These are phyloP conservation scores for Quercus parvula DNA, from an alignment of 306 rosid species.

Conservation along the genomic window DNA sequence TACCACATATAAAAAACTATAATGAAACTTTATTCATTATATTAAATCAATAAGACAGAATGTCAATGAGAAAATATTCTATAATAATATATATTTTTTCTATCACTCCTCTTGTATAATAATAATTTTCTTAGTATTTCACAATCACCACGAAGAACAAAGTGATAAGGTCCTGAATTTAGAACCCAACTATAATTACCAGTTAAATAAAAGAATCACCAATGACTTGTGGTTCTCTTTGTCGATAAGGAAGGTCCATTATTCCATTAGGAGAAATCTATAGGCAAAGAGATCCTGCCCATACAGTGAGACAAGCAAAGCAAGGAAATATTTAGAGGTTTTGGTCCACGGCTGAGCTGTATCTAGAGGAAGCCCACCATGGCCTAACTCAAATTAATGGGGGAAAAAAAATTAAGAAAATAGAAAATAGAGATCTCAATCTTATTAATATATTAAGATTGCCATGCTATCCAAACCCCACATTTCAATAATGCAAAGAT, in stretches of 20 bases:
- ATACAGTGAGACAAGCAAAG: neutral
- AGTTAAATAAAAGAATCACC: neutral
- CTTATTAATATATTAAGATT: conserved; percentile 33
- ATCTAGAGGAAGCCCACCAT: conserved; percentile 30
- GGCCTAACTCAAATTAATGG: conserved; percentile 4
- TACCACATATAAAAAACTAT: too few relatives aligned
- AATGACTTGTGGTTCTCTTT: neutral
- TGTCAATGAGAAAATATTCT: too few relatives aligned
- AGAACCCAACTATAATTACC: neutral
- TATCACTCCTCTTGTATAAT: too few relatives aligned
- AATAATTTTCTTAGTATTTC: too few relatives aligned
- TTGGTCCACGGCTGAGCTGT: conserved; percentile 27
- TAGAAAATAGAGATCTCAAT: conserved; percentile 22
- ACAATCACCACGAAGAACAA: too few relatives aligned
- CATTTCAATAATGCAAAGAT: conserved; percentile 42
- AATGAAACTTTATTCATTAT: too few relatives aligned
- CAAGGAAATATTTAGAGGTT: conserved; percentile 45
- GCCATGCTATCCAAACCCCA: conserved; percentile 27
- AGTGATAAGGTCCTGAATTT: too few relatives aligned
- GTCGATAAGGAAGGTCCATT: too few relatives aligned
- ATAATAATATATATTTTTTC: too few relatives aligned
- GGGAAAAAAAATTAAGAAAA: neutral
- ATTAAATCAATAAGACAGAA: too few relatives aligned
- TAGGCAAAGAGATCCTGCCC: neutral
- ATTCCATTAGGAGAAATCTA: too few relatives aligned